phyloP scores from a whole-genome alignment of 177 flowering plant genomes.

The Tripterygium wilfordii region DNA sequence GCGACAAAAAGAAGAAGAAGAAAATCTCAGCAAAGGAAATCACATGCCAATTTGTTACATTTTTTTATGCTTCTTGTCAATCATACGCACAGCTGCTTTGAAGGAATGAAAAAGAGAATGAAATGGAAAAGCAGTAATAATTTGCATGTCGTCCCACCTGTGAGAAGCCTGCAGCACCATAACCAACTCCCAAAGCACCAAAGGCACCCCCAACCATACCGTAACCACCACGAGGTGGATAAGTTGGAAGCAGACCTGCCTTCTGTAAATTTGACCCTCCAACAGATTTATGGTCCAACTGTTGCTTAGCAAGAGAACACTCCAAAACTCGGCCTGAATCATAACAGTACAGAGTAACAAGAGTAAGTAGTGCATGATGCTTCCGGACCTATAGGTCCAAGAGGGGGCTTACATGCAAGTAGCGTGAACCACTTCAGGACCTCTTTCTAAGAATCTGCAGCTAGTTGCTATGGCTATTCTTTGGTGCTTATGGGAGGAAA shows the following conservation, averaged over 20 bases:
- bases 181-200: constrained; percentile 66
- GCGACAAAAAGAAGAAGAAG: no score
- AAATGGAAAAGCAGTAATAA: not conserved
- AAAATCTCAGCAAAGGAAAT: no score
- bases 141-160: constrained; percentile 42
- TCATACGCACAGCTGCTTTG: not conserved
- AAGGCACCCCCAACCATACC: constrained; percentile 59
- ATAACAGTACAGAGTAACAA: not conserved
- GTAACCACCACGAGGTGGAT: constrained; percentile 67
- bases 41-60: no score
- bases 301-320: constrained; percentile 94
- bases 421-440: no score
- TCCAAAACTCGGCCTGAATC: constrained; percentile 69
- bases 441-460: no score
- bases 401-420: no score
- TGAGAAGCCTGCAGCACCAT: constrained; percentile 58
- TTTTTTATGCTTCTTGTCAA: not conserved
- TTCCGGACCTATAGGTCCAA: no score
- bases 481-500: no score
- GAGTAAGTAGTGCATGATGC: not conserved
- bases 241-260: constrained; percentile 52
- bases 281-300: constrained; percentile 57
- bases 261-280: constrained; percentile 45
- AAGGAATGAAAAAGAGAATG: not conserved
- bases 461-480: no score